Conservation (phyloP, 306 rosid species). For the Pterocarpus macrocarpus region DNA sequence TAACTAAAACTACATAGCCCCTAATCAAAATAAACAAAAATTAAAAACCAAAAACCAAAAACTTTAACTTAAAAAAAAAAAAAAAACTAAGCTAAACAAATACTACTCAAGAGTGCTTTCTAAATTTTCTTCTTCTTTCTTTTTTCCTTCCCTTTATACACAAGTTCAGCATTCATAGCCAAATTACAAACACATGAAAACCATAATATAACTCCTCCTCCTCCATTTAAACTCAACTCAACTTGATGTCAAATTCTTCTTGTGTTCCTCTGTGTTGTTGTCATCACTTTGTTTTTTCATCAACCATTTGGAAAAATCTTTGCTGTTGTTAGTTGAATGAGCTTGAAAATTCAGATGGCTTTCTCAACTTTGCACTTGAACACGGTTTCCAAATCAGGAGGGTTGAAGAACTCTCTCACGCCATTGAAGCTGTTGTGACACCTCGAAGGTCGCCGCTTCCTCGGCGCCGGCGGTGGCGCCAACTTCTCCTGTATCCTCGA, state of each 20-base stretch:
- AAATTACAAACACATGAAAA: conserved; percentile 15
- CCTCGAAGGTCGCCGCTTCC: conserved; percentile 69
- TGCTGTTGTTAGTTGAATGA: conserved; percentile 47
- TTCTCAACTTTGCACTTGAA: conserved; percentile 77
- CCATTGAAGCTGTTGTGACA: conserved; percentile 53
- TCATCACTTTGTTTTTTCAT: background rate
- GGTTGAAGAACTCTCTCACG: conserved; percentile 74
- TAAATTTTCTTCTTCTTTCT: conserved; percentile 44
- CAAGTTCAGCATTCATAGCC: conserved; percentile 44
- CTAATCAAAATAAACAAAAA: conserved; percentile 2
- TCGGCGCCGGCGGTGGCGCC: conserved; percentile 89
- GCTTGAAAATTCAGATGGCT: conserved; percentile 54
- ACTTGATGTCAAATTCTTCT: too few species aligned
- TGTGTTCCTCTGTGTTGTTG: background rate
- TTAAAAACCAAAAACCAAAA: too few species aligned
- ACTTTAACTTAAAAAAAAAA: background rate
- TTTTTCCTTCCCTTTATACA: conserved; percentile 51
- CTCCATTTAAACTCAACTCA: background rate
- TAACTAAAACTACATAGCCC: conserved; percentile 42
- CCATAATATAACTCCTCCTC: conserved; percentile 50
- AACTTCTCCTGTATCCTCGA: conserved; percentile 77
- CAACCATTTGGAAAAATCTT: background rate
- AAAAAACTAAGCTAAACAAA: conserved; percentile 17
- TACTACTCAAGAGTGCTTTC: conserved; percentile 56
- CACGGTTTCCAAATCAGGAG: conserved; percentile 93